These are phyloP conservation scores for Besnoitia besnoiti DNA, from an alignment of 169 alveolate species.

Conservation along the genomic window DNA sequence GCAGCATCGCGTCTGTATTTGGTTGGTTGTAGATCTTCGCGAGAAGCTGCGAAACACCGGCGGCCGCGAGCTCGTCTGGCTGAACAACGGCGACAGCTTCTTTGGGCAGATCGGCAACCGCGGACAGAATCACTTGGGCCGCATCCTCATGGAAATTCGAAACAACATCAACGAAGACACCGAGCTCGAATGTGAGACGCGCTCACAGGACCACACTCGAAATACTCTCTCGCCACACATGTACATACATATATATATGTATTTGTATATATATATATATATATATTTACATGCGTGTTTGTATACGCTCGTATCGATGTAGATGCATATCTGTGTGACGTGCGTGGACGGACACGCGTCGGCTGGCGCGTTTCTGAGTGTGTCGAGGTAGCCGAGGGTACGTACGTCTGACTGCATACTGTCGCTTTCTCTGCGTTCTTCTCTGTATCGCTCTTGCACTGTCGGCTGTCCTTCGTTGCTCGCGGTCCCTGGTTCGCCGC, in stretches of 20 bases:
- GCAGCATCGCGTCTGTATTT: not conserved
- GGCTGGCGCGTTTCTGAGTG: too few species aligned
- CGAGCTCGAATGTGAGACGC: conserved; percentile 63
- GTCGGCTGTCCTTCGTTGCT: too few species aligned
- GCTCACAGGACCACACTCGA: too few species aligned
- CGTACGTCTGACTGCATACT: too few species aligned
- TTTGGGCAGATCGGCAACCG: conserved; percentile 55
- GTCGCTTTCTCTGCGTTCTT: too few species aligned
- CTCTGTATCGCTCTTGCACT: too few species aligned
- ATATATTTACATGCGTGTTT: not conserved
- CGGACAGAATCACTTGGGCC: conserved; percentile 72
- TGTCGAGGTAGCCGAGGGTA: too few species aligned
- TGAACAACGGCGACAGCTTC: conserved; percentile 55
- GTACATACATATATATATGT: not conserved
- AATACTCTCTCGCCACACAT: too few species aligned
- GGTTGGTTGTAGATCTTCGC: conserved; percentile 46
- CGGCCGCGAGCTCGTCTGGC: conserved; percentile 69
- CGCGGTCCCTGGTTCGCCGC: too few species aligned
- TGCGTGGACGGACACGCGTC: too few species aligned
- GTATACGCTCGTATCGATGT: not conserved
- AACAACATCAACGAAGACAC: conserved; percentile 60
- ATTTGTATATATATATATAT: too few species aligned
- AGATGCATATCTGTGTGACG: too few species aligned
- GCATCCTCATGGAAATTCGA: conserved; percentile 70
- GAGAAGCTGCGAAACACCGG: conserved; percentile 68